phyloP scores from a whole-genome alignment of 129 eudicot genomes.

The Tagetes patula region DNA sequence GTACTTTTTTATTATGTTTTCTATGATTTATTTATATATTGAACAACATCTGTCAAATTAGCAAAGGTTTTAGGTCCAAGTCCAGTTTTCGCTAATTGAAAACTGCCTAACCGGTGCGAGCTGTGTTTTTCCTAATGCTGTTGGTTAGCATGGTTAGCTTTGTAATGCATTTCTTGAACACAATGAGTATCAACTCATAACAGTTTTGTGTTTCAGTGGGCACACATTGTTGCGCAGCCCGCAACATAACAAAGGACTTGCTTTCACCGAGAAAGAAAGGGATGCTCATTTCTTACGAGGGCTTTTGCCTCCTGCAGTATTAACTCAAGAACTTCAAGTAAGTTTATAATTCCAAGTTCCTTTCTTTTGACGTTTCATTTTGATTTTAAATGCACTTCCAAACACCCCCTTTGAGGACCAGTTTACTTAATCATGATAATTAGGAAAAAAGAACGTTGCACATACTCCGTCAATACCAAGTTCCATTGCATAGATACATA shows the following conservation, averaged over 20 bases:
- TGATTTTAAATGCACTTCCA: background rate
- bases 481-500: slow-evolving; percentile 84
- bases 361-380: slow-evolving; percentile 6
- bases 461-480: slow-evolving; percentile 72
- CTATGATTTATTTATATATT: background rate
- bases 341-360: background rate
- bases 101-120: background rate
- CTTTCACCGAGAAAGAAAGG: slow-evolving; percentile 75
- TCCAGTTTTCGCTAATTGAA: background rate
- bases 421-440: slow-evolving; percentile 16
- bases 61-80: background rate
- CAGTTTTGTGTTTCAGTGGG: slow-evolving; percentile 56
- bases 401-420: background rate
- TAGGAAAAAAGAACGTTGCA: slow-evolving; percentile 76
- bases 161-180: background rate
- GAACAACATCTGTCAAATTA: background rate
- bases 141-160: no score
- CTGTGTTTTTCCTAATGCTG: no score
- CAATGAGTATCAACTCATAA: background rate
- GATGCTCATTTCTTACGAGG: slow-evolving; percentile 85
- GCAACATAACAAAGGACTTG: slow-evolving; percentile 83
- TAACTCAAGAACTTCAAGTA: slow-evolving; percentile 73
- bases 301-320: slow-evolving; percentile 69
- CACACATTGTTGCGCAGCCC: slow-evolving; percentile 70
- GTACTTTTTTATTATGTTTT: background rate